A percentile compares a stretch with the other conserved stretches of the same genome.
Evolutionary conservation across 1,139 yeast species (phyloP).

Genomic region (Sugiyamaella japonica): DNA sequence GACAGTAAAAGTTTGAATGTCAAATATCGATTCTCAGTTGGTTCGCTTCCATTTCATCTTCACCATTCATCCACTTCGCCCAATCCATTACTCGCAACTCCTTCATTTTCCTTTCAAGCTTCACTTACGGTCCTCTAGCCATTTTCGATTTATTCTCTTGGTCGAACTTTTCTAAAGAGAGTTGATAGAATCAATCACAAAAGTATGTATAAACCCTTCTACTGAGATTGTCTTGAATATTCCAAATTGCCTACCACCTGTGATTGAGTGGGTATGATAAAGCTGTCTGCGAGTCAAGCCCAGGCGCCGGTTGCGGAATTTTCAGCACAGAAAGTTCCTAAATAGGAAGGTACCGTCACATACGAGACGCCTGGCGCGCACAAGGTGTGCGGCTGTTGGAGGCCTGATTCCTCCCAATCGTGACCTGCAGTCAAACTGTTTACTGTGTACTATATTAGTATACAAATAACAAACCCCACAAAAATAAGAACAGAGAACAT

Average conservation of each 20-base stretch:
- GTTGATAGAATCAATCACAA: conserved; percentile 16
- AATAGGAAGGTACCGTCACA: not conserved
- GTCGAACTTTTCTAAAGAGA: conserved; percentile 16
- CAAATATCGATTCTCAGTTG: not conserved
- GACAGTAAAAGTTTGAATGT: too few species aligned
- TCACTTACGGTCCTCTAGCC: conserved; percentile 94
- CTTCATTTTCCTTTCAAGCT: not conserved
- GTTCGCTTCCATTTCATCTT: not conserved
- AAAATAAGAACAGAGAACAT: not conserved
- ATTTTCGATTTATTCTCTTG: conserved; percentile 49
- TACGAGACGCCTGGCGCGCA: too few species aligned
- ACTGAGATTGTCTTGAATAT: conserved; percentile 13
- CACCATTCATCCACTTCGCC: not conserved
- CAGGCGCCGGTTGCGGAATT: not conserved
- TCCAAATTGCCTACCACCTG: conserved; percentile 10
- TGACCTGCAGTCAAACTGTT: not conserved
- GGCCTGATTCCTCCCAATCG: not conserved
- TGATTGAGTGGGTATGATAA: not conserved
- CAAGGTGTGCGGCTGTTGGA: not conserved
- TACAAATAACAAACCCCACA: not conserved
- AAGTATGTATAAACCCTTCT: conserved; percentile 14
- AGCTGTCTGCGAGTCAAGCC: not conserved
- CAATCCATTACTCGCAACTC: not conserved
- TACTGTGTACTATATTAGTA: not conserved
- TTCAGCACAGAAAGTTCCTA: conserved; percentile 10